A percentile compares a stretch with the other conserved stretches of the same genome.
Evolutionary conservation across 768 basidiomycete species (phyloP).

Genomic region (Lactifluus echinatus): DNA sequence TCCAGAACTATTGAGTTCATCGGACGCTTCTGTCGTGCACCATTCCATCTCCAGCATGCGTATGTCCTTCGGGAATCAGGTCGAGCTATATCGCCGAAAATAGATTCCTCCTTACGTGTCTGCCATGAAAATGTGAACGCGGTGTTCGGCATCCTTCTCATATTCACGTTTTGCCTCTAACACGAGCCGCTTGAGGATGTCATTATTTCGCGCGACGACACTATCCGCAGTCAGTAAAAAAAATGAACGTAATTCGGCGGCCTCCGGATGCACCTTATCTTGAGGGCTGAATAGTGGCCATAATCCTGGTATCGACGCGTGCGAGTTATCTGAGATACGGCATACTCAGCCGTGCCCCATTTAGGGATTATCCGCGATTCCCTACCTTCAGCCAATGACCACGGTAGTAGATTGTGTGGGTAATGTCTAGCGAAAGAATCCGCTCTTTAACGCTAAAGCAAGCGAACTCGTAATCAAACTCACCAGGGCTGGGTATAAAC

Average conservation of each 20-base stretch:
- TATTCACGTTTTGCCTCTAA: constrained; percentile 82
- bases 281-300: constrained; percentile 60
- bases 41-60: constrained; percentile 81
- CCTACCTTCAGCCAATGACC: constrained; percentile 81
- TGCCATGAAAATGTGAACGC: constrained; percentile 82
- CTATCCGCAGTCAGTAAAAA: constrained; percentile 30
- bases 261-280: constrained; percentile 53
- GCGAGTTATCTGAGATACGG: constrained; percentile 56
- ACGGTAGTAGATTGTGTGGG: constrained; percentile 85
- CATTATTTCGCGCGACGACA: constrained; percentile 84
- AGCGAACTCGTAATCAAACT: constrained; percentile 21
- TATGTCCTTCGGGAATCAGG: constrained; percentile 40
- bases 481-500: constrained; percentile 76
- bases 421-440: constrained; percentile 47
- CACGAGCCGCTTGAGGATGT: constrained; percentile 83
- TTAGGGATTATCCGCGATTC: constrained; percentile 17
- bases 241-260: constrained; percentile 18
- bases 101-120: constrained; percentile 56
- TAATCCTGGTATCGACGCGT: constrained; percentile 71
- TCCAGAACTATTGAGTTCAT: constrained; percentile 90
- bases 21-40: constrained; percentile 77
- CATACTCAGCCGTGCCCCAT: background rate
- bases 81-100: constrained; percentile 16
- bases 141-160: constrained; percentile 85
- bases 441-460: background rate